A percentile compares a stretch with the other conserved stretches of the same genome.
Conservation (phyloP, 257 asterid genomes). For the Voacanga thouarsii region DNA sequence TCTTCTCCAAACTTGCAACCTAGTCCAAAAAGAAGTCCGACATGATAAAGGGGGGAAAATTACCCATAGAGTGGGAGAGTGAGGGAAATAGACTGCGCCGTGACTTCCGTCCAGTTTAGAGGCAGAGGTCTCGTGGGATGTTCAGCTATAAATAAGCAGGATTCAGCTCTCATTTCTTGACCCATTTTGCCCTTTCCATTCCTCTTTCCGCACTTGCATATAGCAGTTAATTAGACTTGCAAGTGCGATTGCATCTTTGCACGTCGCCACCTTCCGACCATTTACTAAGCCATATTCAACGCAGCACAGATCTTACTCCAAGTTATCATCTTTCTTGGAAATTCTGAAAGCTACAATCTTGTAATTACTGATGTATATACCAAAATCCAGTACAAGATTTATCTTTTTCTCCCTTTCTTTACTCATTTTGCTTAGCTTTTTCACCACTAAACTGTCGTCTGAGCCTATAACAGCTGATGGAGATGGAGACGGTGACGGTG, state of each 20-base stretch:
- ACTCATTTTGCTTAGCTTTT: constrained; percentile 38
- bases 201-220: background rate
- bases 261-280: background rate
- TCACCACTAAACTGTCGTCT: constrained; percentile 22
- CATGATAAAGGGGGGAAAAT: background rate
- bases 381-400: constrained; percentile 44
- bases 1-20: too few species aligned
- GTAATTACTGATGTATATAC: constrained; percentile 33
- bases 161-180: background rate
- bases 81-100: background rate
- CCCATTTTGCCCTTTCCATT: background rate
- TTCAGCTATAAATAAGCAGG: background rate
- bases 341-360: constrained; percentile 16
- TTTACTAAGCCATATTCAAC: background rate
- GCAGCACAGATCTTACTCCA: background rate
- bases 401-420: constrained; percentile 41
- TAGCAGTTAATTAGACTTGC: background rate
- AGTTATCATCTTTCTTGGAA: background rate
- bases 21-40: background rate
- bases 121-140: background rate
- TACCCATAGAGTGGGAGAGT: background rate
- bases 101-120: background rate
- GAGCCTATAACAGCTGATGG: constrained; percentile 23
- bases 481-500: constrained; percentile 36
- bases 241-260: background rate